These are phyloP conservation scores for Termitomyces sp. DNA, from an alignment of 1,284 basidiomycete genomes.

Conservation along the genomic window DNA sequence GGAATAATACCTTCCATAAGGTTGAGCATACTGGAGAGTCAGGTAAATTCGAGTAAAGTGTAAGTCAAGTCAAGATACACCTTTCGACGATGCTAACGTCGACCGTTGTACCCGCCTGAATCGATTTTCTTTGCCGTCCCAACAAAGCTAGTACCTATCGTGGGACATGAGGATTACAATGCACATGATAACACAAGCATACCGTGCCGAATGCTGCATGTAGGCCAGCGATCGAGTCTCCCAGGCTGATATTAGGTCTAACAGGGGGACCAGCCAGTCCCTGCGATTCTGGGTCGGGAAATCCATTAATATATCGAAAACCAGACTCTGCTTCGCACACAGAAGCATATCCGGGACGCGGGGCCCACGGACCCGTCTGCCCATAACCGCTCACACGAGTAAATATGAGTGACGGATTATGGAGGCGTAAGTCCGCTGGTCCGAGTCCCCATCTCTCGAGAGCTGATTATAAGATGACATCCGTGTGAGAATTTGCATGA, in stretches of 20 bases:
- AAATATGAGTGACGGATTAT: conserved; percentile 62
- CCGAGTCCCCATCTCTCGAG: conserved; percentile 66
- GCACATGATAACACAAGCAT: conserved; percentile 15
- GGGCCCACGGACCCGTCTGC: conserved; percentile 67
- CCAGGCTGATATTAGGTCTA: conserved; percentile 65
- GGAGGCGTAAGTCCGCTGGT: conserved; percentile 47
- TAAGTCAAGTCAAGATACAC: conserved; percentile 23
- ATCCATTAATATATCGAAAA: conserved; percentile 67
- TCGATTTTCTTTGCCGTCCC: conserved; percentile 38
- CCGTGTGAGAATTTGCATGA: conserved; percentile 5
- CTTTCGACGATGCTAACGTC: conserved; percentile 73
- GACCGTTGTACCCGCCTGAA: conserved; percentile 50
- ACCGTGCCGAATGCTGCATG: conserved; percentile 72
- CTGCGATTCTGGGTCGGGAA: conserved; percentile 48
- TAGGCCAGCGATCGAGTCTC: conserved; percentile 64
- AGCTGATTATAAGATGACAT: conserved; percentile 30
- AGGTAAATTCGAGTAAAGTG: neutral
- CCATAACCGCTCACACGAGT: conserved; percentile 72
- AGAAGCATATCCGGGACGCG: conserved; percentile 63
- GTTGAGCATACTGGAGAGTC: conserved; percentile 54
- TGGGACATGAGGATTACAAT: neutral
- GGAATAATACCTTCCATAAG: conserved; percentile 73
- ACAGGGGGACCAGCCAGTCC: conserved; percentile 56
- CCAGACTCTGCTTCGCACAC: conserved; percentile 73
- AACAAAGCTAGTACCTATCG: conserved; percentile 68